Evolutionary conservation across 2,329 filamentous ascomycete genomes (phyloP).

Genomic region (Cadophora sp.): DNA sequence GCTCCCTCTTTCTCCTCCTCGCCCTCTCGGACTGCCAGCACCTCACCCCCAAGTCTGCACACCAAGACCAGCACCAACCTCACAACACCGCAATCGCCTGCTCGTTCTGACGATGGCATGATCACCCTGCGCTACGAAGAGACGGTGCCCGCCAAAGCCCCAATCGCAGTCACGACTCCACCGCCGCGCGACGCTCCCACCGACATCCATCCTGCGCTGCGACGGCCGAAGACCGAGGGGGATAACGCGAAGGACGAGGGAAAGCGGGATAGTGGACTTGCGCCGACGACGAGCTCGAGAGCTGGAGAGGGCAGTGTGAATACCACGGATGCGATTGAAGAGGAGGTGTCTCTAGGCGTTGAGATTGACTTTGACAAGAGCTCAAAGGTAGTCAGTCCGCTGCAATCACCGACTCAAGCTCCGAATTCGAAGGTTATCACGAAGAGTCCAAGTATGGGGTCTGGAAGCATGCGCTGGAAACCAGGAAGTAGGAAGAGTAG

Average conservation of each 20-base stretch:
- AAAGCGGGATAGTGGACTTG: slow-evolving; percentile 63
- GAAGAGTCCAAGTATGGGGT: slow-evolving; percentile 30
- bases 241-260: slow-evolving; percentile 47
- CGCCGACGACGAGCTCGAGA: slow-evolving; percentile 54
- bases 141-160: slow-evolving; percentile 62
- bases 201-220: slow-evolving; percentile 43
- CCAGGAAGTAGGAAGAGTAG: slow-evolving; percentile 29
- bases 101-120: slow-evolving; percentile 44
- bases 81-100: slow-evolving; percentile 16
- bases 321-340: slow-evolving; percentile 25
- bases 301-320: slow-evolving; percentile 51
- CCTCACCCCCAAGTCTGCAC: slow-evolving; percentile 17
- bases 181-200: slow-evolving; percentile 40
- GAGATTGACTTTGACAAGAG: slow-evolving; percentile 39
- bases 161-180: slow-evolving; percentile 53
- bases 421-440: slow-evolving; percentile 9
- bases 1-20: background rate
- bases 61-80: slow-evolving; percentile 19
- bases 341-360: slow-evolving; percentile 37
- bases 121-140: slow-evolving; percentile 67
- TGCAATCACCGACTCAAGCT: slow-evolving; percentile 11
- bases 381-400: background rate
- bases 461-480: slow-evolving; percentile 30
- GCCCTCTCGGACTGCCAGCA: slow-evolving; percentile 6
- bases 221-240: slow-evolving; percentile 24